A percentile compares a stretch with the other conserved stretches of the same genome.
Conservation (phyloP, 495 filamentous ascomycete genomes). For the Friedmanniomyces endolithicus region DNA sequence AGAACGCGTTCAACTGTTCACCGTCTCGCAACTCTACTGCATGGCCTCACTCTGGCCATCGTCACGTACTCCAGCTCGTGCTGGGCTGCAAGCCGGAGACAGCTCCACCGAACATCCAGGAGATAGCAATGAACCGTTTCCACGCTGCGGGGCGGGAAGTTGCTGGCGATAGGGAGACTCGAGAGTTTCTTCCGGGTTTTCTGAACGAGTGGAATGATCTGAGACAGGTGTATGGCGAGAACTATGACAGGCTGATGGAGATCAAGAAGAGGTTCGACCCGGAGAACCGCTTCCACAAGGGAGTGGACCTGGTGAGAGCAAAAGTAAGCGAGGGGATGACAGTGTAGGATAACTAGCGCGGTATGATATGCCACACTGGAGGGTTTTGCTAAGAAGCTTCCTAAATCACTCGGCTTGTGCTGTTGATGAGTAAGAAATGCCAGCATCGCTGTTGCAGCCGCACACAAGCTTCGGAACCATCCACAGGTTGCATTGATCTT, state of each 20-base stretch:
- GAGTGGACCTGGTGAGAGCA: slow-evolving; percentile 3
- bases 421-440: too few species aligned
- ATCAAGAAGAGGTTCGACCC: slow-evolving; percentile 24
- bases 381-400: background rate
- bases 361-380: background rate
- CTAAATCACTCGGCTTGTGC: too few species aligned
- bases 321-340: slow-evolving; percentile 6
- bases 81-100: slow-evolving; percentile 14
- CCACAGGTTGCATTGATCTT: too few species aligned
- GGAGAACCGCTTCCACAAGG: slow-evolving; percentile 10
- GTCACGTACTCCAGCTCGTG: slow-evolving; percentile 24
- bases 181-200: slow-evolving; percentile 12
- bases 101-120: slow-evolving; percentile 9
- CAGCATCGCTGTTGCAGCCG: too few species aligned
- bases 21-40: slow-evolving; percentile 15
- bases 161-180: slow-evolving; percentile 2
- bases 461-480: too few species aligned
- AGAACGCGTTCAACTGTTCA: slow-evolving; percentile 21
- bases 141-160: slow-evolving; percentile 8
- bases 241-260: slow-evolving; percentile 20
- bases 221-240: slow-evolving; percentile 24
- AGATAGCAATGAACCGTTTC: slow-evolving; percentile 15
- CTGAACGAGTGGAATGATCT: slow-evolving; percentile 12
- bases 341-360: background rate
- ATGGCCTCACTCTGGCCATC: slow-evolving; percentile 20